Base-by-base conservation (phyloP, 106 monocot genomes). In the Platanthera zijinensis region DNA sequence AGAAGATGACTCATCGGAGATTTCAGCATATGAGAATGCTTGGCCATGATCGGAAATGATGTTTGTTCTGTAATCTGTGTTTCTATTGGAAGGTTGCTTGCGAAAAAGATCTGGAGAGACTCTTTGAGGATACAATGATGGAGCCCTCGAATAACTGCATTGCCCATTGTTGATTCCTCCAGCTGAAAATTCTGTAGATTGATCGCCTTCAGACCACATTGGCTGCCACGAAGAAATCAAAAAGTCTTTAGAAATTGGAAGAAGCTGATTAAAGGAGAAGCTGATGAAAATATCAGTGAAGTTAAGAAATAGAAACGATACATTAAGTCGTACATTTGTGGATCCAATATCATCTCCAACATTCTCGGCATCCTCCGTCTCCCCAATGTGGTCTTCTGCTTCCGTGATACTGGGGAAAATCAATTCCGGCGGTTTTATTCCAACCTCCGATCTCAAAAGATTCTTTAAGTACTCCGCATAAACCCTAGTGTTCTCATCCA, bases 191-290 rank as follows among this genome's bases (percentile, higher is more conserved):
- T 85, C 72, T 25, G 18, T 30, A 10, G 69, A 63, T 57, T 77
- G 69, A 75, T 88, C 84, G 7, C 14, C 80, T 74, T 76, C 88
- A 13, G 19, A 22, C 88, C 85, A 88, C 11, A 85, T 85, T 50
- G 88, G 88, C 88, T 88, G 69, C 51, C 48, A 76, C 64, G 61
- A 45, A 69, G 22, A 57, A 75, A 70, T 50, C 18, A 48, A 57
- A 64, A 14, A 51, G 47, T 70, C 49, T 72, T 50, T 48, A 25
- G 32, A 32, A 52, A 21, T 51, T 51, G 10, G 73, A 73, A 73
- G 51, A 73, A 72, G 50, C 47, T 15, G 50, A 49, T 71, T 3
- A 32, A 69, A 45, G 46, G 46, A 39, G 22, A 69, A 69, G 46
- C 6, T 5, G 59, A 14, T 53, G 14, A 14, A 53, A 53, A 8